These are phyloP conservation scores for Colletotrichum sp. DNA, from an alignment of 2,329 filamentous ascomycete species.

Conservation along the genomic window DNA sequence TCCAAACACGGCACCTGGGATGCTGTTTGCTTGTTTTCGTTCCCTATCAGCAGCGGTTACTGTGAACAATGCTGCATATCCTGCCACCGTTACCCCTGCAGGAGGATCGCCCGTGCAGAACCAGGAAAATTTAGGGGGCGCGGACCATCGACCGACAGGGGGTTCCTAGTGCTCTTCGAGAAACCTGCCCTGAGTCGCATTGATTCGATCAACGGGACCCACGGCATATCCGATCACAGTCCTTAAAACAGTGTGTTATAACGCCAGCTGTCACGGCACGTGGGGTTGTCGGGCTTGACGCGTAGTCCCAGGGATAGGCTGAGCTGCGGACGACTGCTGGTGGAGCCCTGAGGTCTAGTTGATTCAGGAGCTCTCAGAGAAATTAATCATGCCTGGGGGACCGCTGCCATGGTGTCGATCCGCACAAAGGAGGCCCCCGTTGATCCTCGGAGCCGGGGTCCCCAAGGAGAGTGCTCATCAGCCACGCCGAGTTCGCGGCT, in stretches of 20 bases:
- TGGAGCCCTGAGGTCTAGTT: background rate
- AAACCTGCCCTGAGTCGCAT: background rate
- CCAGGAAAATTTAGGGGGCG: background rate
- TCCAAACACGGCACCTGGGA: background rate
- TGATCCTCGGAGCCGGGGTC: background rate
- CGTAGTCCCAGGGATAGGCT: slow-evolving; percentile 1
- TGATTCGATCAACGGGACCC: background rate
- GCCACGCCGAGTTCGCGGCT: slow-evolving; percentile 1
- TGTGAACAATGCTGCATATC: background rate
- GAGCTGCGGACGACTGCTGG: background rate
- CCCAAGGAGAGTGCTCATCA: background rate
- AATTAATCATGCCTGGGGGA: background rate
- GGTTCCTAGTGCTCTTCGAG: background rate
- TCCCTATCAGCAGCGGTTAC: background rate
- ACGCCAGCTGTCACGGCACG: slow-evolving; percentile 6
- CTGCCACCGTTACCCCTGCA: background rate
- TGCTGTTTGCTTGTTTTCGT: background rate
- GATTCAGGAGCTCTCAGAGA: slow-evolving; percentile 16
- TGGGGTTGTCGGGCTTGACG: slow-evolving; percentile 1
- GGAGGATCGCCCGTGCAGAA: slow-evolving; percentile 9
- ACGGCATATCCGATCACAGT: background rate
- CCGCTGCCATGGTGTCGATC: slow-evolving; percentile 5
- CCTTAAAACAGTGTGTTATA: slow-evolving; percentile 7
- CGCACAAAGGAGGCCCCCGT: background rate
- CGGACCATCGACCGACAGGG: background rate